phyloP scores from a whole-genome alignment of 257 asterid species.

The Anisodus tanguticus region DNA sequence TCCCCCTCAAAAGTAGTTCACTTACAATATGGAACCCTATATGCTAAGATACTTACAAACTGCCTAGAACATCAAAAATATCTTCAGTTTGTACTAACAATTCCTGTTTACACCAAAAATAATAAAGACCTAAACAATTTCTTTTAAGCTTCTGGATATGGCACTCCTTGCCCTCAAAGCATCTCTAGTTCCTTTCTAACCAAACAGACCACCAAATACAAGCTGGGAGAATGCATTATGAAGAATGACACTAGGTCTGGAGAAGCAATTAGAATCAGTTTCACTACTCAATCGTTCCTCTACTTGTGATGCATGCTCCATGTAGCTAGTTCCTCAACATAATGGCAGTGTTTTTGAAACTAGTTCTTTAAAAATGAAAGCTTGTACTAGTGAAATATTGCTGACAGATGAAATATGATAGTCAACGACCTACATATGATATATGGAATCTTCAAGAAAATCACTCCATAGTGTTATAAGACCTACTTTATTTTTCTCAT shows the following conservation, averaged over 20 bases:
- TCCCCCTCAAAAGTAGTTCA: no score
- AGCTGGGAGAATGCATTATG: not conserved
- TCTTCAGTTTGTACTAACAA: no score
- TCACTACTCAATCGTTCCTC: not conserved
- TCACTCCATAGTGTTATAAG: not conserved
- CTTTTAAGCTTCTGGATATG: no score
- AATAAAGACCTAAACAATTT: no score
- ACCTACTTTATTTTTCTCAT: not conserved
- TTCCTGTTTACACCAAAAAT: no score
- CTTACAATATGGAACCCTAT: no score
- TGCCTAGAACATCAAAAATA: no score
- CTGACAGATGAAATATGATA: not conserved
- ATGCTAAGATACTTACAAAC: no score
- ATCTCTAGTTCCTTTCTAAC: no score
- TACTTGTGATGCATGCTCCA: constrained; percentile 4
- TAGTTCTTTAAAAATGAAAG: not conserved
- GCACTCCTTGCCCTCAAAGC: no score
- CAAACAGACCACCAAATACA: no score
- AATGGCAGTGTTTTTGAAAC: not conserved
- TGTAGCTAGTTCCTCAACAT: not conserved
- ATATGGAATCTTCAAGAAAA: not conserved
- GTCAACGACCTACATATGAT: constrained; percentile 14
- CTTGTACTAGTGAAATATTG: not conserved
- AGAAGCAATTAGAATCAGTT: not conserved
- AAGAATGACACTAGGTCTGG: not conserved